Percentiles rank a stretch among this genome's conserved stretches.
phyloP scores from a whole-genome alignment of 2,329 filamentous ascomycete species.

The Diaporthe ilicicola region DNA sequence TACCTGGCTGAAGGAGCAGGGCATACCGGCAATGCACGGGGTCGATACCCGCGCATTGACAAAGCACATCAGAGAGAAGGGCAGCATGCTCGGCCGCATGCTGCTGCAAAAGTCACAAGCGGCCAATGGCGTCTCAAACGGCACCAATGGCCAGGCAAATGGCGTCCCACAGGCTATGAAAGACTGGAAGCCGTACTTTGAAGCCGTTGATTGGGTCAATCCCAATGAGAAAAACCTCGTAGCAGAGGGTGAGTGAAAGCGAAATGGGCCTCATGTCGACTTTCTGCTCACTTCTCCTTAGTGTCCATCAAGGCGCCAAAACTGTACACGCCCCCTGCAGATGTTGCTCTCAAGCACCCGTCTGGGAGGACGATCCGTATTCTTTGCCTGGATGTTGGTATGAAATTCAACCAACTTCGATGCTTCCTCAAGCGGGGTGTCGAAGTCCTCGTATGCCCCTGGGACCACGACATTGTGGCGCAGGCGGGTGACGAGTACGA shows the following conservation, averaged over 20 bases:
- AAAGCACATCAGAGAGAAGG: constrained; percentile 91
- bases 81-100: constrained; percentile 95
- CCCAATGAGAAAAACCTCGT: constrained; percentile 94
- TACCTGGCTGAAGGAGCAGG: constrained; percentile 95
- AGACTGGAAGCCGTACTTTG: constrained; percentile 69
- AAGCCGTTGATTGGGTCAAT: constrained; percentile 86
- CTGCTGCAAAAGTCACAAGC: constrained; percentile 71
- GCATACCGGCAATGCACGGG: constrained; percentile 91
- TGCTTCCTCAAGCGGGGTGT: constrained; percentile 92
- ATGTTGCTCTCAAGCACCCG: constrained; percentile 81
- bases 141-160: constrained; percentile 43
- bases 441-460: constrained; percentile 93
- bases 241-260: constrained; percentile 79
- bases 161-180: constrained; percentile 49
- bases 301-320: constrained; percentile 90
- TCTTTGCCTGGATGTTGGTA: constrained; percentile 92
- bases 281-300: constrained; percentile 57
- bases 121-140: constrained; percentile 52
- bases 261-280: constrained; percentile 32
- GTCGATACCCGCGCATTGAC: constrained; percentile 94
- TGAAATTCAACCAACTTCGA: constrained; percentile 98
- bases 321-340: constrained; percentile 79
- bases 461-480: constrained; percentile 89
- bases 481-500: constrained; percentile 87
- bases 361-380: constrained; percentile 88